These are phyloP conservation scores for Trametes hirsuta DNA, from an alignment of 1,284 basidiomycete genomes.

Conservation along the genomic window DNA sequence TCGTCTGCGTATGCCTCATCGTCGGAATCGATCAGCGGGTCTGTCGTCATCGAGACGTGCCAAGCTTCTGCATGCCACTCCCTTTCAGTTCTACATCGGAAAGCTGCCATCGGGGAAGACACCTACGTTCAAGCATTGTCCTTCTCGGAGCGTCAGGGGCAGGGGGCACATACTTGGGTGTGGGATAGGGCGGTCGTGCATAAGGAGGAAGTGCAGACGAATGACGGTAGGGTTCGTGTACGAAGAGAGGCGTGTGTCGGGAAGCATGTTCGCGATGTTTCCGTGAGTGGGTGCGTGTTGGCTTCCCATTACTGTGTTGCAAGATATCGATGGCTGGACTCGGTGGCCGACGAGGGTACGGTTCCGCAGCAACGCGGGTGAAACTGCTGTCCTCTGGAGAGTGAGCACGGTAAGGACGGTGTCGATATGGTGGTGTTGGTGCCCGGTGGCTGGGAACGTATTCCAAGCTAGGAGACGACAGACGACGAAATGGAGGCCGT, in stretches of 20 bases:
- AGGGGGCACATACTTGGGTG: slow-evolving; percentile 14
- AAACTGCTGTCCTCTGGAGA: slow-evolving; percentile 2
- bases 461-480: slow-evolving; percentile 19
- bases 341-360: slow-evolving; percentile 26
- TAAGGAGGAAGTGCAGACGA: slow-evolving; percentile 13
- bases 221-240: slow-evolving; percentile 16
- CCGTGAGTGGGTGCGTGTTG: slow-evolving; percentile 25
- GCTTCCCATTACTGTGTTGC: slow-evolving; percentile 27
- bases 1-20: slow-evolving; percentile 61
- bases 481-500: slow-evolving; percentile 17
- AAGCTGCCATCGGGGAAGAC: neutral
- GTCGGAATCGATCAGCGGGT: slow-evolving; percentile 58
- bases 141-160: slow-evolving; percentile 31
- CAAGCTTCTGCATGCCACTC: slow-evolving; percentile 51
- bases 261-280: slow-evolving; percentile 19
- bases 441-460: slow-evolving; percentile 12
- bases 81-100: neutral
- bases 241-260: slow-evolving; percentile 17
- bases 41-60: slow-evolving; percentile 55
- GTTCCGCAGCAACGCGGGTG: slow-evolving; percentile 26
- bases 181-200: slow-evolving; percentile 15
- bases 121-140: slow-evolving; percentile 56
- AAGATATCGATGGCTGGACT: slow-evolving; percentile 21
- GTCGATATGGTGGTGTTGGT: slow-evolving; percentile 15
- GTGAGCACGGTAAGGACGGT: slow-evolving; percentile 7